Evolutionary conservation across 2,329 filamentous ascomycete species (phyloP).

Genomic region (Alternaria arborescens): DNA sequence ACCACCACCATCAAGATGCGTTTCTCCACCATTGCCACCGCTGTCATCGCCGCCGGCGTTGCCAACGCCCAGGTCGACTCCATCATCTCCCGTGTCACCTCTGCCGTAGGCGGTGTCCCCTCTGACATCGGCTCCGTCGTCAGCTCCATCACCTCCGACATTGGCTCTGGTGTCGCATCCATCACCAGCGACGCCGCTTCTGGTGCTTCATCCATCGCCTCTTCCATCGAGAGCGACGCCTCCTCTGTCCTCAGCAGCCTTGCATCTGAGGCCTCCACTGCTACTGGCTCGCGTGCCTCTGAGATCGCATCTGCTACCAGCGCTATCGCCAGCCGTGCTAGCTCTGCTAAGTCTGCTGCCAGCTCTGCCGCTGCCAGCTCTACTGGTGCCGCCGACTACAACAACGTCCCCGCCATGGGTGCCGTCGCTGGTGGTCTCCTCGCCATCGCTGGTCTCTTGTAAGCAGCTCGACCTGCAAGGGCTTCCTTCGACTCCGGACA

Average conservation of each 20-base stretch:
- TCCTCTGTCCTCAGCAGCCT: slow-evolving; percentile 28
- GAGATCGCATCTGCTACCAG: slow-evolving; percentile 7
- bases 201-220: slow-evolving; percentile 16
- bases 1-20: slow-evolving; percentile 40
- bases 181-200: slow-evolving; percentile 20
- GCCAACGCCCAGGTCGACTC: slow-evolving; percentile 42
- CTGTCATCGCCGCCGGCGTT: slow-evolving; percentile 39
- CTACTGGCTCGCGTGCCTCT: neutral
- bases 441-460: slow-evolving; percentile 46
- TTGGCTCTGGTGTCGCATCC: slow-evolving; percentile 19
- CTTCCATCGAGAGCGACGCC: slow-evolving; percentile 21
- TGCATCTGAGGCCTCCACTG: neutral
- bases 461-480: slow-evolving; percentile 16
- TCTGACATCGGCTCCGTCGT: slow-evolving; percentile 22
- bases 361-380: slow-evolving; percentile 21
- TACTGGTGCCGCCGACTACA: slow-evolving; percentile 31
- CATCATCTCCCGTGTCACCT: slow-evolving; percentile 28
- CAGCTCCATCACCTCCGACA: slow-evolving; percentile 21
- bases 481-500: slow-evolving; percentile 1
- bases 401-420: slow-evolving; percentile 42
- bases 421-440: slow-evolving; percentile 44
- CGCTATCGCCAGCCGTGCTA: slow-evolving; percentile 8
- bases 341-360: slow-evolving; percentile 4
- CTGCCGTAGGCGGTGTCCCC: slow-evolving; percentile 18
- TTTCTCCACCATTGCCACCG: slow-evolving; percentile 46